Evolutionary conservation across 2,329 filamentous ascomycete genomes (phyloP).

Genomic region (Claviceps purpurea): DNA sequence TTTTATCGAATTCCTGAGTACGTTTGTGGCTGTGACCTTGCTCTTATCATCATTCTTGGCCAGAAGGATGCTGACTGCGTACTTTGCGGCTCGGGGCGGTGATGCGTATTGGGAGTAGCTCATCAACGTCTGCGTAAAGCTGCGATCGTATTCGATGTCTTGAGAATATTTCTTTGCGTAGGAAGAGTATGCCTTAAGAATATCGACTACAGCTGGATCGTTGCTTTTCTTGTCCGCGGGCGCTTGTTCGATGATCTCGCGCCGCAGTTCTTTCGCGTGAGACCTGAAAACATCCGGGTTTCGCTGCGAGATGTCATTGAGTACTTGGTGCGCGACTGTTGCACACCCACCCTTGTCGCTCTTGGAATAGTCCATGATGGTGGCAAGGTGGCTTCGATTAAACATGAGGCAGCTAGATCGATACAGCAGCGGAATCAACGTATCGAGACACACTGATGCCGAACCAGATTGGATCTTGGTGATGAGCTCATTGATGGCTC

Average conservation of each 20-base stretch:
- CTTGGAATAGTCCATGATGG: constrained; percentile 77
- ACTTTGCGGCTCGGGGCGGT: constrained; percentile 76
- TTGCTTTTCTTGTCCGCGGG: constrained; percentile 57
- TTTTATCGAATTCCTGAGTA: constrained; percentile 63
- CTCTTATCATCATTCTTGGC: constrained; percentile 60
- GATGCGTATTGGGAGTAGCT: constrained; percentile 73
- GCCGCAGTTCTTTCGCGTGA: constrained; percentile 83
- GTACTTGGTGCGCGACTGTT: constrained; percentile 68
- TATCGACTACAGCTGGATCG: constrained; percentile 67
- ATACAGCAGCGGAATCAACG: constrained; percentile 70
- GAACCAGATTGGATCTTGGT: constrained; percentile 64
- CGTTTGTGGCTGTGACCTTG: constrained; percentile 69
- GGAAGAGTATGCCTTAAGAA: constrained; percentile 83
- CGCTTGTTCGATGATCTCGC: constrained; percentile 67
- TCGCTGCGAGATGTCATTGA: constrained; percentile 81
- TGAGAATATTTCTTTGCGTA: constrained; percentile 78
- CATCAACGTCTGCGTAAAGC: constrained; percentile 68
- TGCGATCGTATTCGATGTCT: constrained; percentile 69
- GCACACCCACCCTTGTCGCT: constrained; percentile 70
- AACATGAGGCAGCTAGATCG: constrained; percentile 74
- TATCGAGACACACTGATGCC: constrained; percentile 57
- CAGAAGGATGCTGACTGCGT: constrained; percentile 83
- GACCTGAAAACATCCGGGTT: constrained; percentile 87
- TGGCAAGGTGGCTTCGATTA: constrained; percentile 84
- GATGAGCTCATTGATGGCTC: constrained; percentile 79